Evolutionary conservation across 2,329 filamentous ascomycete species (phyloP).

Genomic region (Arthrobotrys megalospora): DNA sequence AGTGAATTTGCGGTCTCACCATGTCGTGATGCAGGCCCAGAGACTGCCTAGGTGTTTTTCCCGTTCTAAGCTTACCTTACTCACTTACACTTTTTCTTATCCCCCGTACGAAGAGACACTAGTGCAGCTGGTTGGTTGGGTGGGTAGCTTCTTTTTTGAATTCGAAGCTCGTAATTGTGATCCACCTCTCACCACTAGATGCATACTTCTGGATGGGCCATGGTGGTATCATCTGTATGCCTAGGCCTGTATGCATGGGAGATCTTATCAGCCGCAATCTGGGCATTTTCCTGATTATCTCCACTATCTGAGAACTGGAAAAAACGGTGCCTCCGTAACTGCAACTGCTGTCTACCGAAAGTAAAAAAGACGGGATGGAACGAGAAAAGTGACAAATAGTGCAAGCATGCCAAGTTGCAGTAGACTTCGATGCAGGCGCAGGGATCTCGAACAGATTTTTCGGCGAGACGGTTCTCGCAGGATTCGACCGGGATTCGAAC

Average conservation of each 20-base stretch:
- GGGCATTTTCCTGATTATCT: constrained; percentile 11
- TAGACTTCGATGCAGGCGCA: constrained; percentile 20
- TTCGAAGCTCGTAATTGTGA: constrained; percentile 10
- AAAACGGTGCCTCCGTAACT: no score
- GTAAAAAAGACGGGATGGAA: background rate
- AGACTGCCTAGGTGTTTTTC: background rate
- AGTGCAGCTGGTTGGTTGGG: background rate
- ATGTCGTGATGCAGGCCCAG: background rate
- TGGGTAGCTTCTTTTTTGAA: background rate
- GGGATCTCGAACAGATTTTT: constrained; percentile 31
- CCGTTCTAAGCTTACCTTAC: constrained; percentile 5
- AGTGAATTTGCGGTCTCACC: constrained; percentile 8
- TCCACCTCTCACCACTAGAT: background rate
- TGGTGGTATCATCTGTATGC: background rate
- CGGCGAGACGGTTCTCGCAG: constrained; percentile 37
- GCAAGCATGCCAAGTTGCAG: constrained; percentile 10
- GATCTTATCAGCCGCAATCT: constrained; percentile 31
- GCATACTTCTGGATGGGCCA: background rate
- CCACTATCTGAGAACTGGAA: background rate
- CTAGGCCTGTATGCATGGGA: background rate
- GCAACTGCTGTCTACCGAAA: background rate
- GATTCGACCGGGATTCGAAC: no score
- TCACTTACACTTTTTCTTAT: constrained; percentile 1
- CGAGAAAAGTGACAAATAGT: constrained; percentile 39
- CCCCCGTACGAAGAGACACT: background rate